Base-by-base conservation (phyloP, 768 basidiomycete species). In the Amanita exitialis region DNA sequence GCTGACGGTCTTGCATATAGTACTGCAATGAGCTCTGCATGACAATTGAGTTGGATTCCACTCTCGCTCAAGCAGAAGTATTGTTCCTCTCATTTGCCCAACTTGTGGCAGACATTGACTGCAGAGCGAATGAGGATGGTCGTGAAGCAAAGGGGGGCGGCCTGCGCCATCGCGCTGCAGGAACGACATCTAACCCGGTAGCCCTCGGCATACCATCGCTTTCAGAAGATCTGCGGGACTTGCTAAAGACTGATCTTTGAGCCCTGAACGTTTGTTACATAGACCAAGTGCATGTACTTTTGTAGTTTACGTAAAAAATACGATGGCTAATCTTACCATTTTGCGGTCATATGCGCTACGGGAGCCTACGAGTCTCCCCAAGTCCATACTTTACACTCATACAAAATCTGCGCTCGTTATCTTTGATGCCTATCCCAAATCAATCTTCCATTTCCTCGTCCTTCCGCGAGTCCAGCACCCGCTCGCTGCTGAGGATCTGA, bases 21-120 rank as follows among this genome's bases (percentile, higher is more conserved):
- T 96, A 94, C 59, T 90, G 89, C 71, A 95, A 94, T 61, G 90
- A 95, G 59, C 80, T 95, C 54, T 90, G 86, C 67, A 91, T 91
- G 85, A 90, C 92, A 47, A 95, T 99, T 58, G 96, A 98, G 63
- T 78, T 98, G n/a, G 87, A 96, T 63, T 82, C 85, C 0, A 95
- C 96, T 16, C 78, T 99, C 7, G 86, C 91, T 0, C 96, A 98
- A 68, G 96, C 95, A 8, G 96, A 99, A 66, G 93, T 98, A 13
- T 76, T 99, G 18, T 98, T 90, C 75, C 75, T 95, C 2, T 92
- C 92, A 1, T 97, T 96, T 70, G 72, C 83, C 10, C 85, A 89
- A 59, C 68, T 96, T 18, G 83, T 97, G 18, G 86, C 86, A 8
- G 92, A 95, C 63, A 80, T 95, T 58, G 92, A 96, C 63, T 79